Conservation (phyloP, 257 asterid species). For the Nicotiana sylvestris region DNA sequence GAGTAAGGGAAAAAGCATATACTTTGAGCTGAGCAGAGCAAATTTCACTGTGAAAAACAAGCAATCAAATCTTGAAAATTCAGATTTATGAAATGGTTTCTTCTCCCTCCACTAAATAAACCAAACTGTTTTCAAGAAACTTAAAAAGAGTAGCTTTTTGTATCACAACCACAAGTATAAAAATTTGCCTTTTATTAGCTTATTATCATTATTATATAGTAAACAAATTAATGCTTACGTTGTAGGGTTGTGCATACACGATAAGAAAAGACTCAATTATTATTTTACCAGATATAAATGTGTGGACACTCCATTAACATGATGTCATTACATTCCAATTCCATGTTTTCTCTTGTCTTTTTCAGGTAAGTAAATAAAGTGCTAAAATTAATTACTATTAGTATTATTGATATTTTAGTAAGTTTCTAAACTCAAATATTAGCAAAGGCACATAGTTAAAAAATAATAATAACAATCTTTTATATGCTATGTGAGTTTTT, state of each 20-base stretch:
- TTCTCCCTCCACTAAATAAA: neutral
- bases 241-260: slow-evolving; percentile 8
- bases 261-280: neutral
- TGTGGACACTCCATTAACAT: neutral
- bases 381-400: too few species aligned
- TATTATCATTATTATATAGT: neutral
- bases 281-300: neutral
- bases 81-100: neutral
- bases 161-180: slow-evolving; percentile 2
- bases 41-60: neutral
- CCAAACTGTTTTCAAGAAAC: neutral
- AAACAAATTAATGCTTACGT: neutral
- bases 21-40: neutral
- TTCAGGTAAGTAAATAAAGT: neutral
- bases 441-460: neutral
- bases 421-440: too few species aligned
- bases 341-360: neutral
- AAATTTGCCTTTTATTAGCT: neutral
- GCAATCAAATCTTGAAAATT: neutral
- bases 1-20: neutral
- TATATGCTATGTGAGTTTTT: too few species aligned
- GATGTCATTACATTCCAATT: neutral
- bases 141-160: neutral
- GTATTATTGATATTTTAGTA: too few species aligned
- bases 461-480: too few species aligned